Evolutionary conservation across 208 protist genomes (phyloP).

Genomic region (Acanthamoeba polyphaga): DNA sequence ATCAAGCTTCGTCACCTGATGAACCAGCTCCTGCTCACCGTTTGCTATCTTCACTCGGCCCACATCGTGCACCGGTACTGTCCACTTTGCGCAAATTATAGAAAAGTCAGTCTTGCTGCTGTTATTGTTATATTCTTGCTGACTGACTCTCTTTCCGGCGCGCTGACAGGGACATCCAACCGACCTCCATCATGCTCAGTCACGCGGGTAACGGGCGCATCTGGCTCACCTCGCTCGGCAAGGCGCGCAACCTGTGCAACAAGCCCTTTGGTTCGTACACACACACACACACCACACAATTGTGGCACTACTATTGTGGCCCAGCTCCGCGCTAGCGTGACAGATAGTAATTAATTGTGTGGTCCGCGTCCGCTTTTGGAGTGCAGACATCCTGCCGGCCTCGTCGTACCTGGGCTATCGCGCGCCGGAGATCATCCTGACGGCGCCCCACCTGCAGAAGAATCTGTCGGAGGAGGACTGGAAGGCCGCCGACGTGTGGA

Average conservation of each 20-base stretch:
- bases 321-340: too few relatives aligned
- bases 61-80: conserved; percentile 49
- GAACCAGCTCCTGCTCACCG: conserved; percentile 43
- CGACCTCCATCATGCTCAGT: conserved; percentile 41
- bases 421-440: conserved; percentile 65
- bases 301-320: too few relatives aligned
- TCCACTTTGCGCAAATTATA: too few relatives aligned
- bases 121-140: too few relatives aligned
- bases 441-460: conserved; percentile 48
- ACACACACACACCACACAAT: too few relatives aligned
- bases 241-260: conserved; percentile 4
- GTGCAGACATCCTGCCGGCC: conserved; percentile 11
- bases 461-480: conserved; percentile 14
- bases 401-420: conserved; percentile 55
- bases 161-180: neutral
- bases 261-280: conserved; percentile 18
- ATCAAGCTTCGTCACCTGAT: conserved; percentile 24
- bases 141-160: neutral
- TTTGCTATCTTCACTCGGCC: conserved; percentile 51
- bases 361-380: too few relatives aligned
- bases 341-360: neutral
- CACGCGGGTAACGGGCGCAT: conserved; percentile 12
- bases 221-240: conserved; percentile 44
- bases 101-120: too few relatives aligned
- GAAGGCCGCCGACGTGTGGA: conserved; percentile 69